Conservation (phyloP, 192 early-diverging fungal species). For the Coemansia sp. region DNA sequence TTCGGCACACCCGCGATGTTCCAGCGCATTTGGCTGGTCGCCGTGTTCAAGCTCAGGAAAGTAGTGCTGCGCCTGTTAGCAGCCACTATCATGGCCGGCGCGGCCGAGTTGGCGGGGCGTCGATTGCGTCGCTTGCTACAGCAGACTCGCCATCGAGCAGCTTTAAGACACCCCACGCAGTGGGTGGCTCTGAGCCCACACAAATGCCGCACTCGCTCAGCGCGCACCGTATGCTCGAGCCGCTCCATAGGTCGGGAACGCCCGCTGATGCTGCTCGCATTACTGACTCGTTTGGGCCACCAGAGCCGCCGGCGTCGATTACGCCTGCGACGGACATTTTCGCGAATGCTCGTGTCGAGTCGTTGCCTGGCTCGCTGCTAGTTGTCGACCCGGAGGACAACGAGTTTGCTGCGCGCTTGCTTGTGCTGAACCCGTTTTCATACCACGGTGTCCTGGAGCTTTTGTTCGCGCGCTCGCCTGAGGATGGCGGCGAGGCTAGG, state of each 20-base stretch:
- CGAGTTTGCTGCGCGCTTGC: slow-evolving; percentile 37
- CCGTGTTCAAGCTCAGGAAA: slow-evolving; percentile 25
- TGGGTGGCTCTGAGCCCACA: background rate
- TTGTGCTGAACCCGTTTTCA: slow-evolving; percentile 54
- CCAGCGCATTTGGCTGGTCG: background rate
- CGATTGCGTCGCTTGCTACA: slow-evolving; percentile 24
- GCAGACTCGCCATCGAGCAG: slow-evolving; percentile 5
- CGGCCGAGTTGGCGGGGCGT: slow-evolving; percentile 27
- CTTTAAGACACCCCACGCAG: background rate
- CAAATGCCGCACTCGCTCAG: background rate
- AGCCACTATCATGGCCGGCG: slow-evolving; percentile 20
- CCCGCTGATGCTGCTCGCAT: slow-evolving; percentile 1
- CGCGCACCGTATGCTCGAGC: slow-evolving; percentile 7
- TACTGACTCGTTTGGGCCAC: background rate
- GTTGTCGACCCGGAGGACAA: slow-evolving; percentile 41
- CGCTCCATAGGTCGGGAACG: slow-evolving; percentile 5
- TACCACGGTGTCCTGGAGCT: slow-evolving; percentile 49
- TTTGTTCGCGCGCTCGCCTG: slow-evolving; percentile 40
- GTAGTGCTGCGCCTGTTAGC: slow-evolving; percentile 8
- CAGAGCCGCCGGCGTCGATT: background rate
- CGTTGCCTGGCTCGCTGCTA: slow-evolving; percentile 40
- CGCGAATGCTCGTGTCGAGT: slow-evolving; percentile 35
- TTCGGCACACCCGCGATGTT: background rate
- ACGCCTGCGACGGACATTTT: slow-evolving; percentile 26
- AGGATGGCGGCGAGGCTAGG: slow-evolving; percentile 17